Conservation (phyloP, 148 eudicot genomes). For the Persicaria tinctoria region DNA sequence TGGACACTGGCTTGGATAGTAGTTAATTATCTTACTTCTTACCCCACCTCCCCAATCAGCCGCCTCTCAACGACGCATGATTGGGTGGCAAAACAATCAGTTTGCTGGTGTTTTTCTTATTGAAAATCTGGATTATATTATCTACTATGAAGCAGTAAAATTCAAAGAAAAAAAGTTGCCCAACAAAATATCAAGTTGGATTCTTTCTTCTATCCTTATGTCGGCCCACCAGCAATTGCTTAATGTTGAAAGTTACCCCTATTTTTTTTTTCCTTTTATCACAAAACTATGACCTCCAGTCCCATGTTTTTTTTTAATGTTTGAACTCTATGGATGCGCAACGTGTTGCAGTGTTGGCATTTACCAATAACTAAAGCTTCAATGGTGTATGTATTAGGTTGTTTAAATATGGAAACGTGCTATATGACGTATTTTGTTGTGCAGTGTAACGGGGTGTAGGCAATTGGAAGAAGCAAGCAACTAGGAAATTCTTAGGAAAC, state of each 20-base stretch:
- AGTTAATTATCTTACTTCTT: neutral
- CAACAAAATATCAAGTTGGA: no score
- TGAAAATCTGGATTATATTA: neutral
- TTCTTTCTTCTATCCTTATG: no score
- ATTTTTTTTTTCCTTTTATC: no score
- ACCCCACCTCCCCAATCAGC: neutral
- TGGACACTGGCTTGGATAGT: neutral
- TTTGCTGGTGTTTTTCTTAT: neutral
- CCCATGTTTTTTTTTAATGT: neutral
- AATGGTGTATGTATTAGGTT: neutral
- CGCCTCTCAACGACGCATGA: neutral
- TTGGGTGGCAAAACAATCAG: neutral
- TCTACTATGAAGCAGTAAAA: no score
- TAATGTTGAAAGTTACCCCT: neutral
- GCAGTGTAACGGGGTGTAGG: neutral
- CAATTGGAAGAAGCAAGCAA: constrained; percentile 14
- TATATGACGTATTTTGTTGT: neutral
- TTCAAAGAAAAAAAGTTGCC: no score
- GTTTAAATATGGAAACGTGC: neutral
- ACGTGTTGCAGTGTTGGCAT: neutral
- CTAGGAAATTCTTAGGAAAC: constrained; percentile 10
- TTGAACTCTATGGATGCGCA: neutral
- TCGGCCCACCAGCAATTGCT: neutral
- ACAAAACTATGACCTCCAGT: neutral
- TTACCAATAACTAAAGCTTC: neutral